A percentile compares a stretch with the other conserved stretches of the same genome.
Conservation (phyloP, 352 stramenopile genomes). For the Pythium brassicae region DNA sequence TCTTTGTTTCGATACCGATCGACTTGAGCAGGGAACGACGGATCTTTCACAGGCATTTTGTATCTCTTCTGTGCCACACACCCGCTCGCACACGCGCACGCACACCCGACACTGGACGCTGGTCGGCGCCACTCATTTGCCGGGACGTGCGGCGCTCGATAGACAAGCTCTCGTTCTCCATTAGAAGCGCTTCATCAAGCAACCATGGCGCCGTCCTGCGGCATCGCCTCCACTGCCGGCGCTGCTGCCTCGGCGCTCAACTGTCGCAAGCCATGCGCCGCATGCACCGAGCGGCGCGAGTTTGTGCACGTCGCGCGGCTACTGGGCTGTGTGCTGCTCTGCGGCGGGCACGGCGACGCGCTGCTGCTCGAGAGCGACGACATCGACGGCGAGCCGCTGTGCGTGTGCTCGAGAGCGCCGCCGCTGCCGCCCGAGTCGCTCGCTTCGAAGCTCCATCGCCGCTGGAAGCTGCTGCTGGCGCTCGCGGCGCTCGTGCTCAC, state of each 20-base stretch:
- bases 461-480: conserved; percentile 1
- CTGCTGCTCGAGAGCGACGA: neutral
- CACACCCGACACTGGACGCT: too few relatives aligned
- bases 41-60: too few relatives aligned
- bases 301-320: conserved; percentile 1
- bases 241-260: neutral
- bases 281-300: conserved; percentile 1
- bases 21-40: neutral
- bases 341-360: neutral
- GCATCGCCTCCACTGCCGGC: neutral
- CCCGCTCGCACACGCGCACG: too few relatives aligned
- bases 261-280: neutral
- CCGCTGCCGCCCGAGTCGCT: neutral
- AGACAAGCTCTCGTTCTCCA: too few relatives aligned
- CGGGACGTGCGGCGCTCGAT: too few relatives aligned
- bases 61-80: too few relatives aligned
- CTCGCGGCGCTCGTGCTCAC: neutral
- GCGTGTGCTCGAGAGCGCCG: neutral
- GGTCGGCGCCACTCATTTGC: too few relatives aligned
- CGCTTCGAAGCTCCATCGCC: conserved; percentile 4
- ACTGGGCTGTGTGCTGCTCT: conserved; percentile 9
- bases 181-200: neutral
- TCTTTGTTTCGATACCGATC: neutral
- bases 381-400: neutral
- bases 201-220: conserved; percentile 1